These are phyloP conservation scores for Aureobasidium pullulans DNA, from an alignment of 2,329 filamentous ascomycete genomes.

Conservation along the genomic window DNA sequence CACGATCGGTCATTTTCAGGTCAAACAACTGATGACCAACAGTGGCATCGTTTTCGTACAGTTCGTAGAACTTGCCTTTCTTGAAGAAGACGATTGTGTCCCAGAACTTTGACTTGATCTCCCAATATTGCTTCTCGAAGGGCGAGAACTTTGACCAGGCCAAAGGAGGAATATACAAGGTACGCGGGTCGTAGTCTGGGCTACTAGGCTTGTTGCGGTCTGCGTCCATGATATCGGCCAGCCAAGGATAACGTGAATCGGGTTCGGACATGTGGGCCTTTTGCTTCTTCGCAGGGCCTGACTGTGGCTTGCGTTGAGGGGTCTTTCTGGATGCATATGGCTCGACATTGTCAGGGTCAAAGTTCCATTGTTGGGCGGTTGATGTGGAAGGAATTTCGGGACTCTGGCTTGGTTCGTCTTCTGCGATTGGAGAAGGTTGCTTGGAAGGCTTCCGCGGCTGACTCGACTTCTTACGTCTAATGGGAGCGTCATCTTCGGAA, in stretches of 20 bases:
- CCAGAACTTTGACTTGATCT: constrained; percentile 97
- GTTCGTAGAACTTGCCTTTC: constrained; percentile 98
- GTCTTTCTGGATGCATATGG: constrained; percentile 21
- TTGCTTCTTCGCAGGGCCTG: constrained; percentile 30
- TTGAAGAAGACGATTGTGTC: constrained; percentile 99
- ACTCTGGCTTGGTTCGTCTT: constrained; percentile 31
- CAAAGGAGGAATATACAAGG: constrained; percentile 77
- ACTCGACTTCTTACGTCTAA: constrained; percentile 59
- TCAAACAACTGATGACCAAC: constrained; percentile 96
- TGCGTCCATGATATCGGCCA: constrained; percentile 77
- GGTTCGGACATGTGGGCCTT: constrained; percentile 79
- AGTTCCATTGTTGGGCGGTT: constrained; percentile 73
- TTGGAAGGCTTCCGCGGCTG: constrained; percentile 44
- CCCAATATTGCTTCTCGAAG: constrained; percentile 98
- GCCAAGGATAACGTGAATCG: constrained; percentile 81
- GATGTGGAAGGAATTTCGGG: constrained; percentile 52
- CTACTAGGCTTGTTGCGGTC: constrained; percentile 71
- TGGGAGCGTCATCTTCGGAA: constrained; percentile 58
- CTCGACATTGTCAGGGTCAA: constrained; percentile 55
- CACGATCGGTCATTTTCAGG: constrained; percentile 91
- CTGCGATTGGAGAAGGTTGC: constrained; percentile 32
- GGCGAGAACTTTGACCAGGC: constrained; percentile 80
- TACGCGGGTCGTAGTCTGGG: constrained; percentile 84
- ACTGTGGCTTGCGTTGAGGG: constrained; percentile 26
- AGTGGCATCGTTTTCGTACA: constrained; percentile 96